phyloP scores from a whole-genome alignment of 2,329 filamentous ascomycete species.

The Colletotrichum cereale region DNA sequence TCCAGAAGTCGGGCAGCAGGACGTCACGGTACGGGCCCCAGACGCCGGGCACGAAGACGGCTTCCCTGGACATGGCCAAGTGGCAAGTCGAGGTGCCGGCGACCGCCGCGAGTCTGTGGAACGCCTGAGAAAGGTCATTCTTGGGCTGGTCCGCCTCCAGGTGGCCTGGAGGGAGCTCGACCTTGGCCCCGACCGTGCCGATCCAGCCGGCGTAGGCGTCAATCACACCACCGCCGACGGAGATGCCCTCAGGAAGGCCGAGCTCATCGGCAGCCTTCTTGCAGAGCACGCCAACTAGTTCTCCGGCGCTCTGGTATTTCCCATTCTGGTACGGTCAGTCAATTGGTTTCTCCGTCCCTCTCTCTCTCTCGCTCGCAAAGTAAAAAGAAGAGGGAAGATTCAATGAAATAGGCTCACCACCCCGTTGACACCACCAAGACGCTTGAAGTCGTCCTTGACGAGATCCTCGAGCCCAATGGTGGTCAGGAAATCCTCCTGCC shows the following conservation, averaged over 20 bases:
- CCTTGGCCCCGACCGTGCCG: conserved; percentile 97
- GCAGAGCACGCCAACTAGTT: conserved; percentile 87
- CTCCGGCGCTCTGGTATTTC: conserved; percentile 89
- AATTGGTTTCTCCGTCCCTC: conserved; percentile 38
- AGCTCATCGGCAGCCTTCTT: conserved; percentile 86
- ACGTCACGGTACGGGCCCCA: conserved; percentile 99
- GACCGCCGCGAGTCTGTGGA: conserved; percentile 91
- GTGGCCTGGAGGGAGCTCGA: conserved; percentile 69
- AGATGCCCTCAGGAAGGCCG: conserved; percentile 87
- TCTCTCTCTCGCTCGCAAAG: conserved; percentile 18
- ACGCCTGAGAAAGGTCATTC: conserved; percentile 93
- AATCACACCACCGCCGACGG: conserved; percentile 95
- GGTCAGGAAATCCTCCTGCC: conserved; percentile 94
- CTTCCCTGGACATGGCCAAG: conserved; percentile 91
- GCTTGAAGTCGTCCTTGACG: conserved; percentile 86
- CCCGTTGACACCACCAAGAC: conserved; percentile 93
- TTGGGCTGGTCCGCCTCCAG: conserved; percentile 76
- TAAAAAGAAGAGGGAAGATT: conserved; percentile 41
- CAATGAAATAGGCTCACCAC: conserved; percentile 78
- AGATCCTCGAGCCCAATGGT: conserved; percentile 90
- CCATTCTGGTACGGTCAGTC: conserved; percentile 76
- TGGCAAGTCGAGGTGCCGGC: conserved; percentile 98
- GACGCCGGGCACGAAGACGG: conserved; percentile 93
- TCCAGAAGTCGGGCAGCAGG: conserved; percentile 91
- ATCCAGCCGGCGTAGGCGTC: conserved; percentile 99